phyloP scores from a whole-genome alignment of 2,329 filamentous ascomycete species.

The Scedosporium minutisporum region DNA sequence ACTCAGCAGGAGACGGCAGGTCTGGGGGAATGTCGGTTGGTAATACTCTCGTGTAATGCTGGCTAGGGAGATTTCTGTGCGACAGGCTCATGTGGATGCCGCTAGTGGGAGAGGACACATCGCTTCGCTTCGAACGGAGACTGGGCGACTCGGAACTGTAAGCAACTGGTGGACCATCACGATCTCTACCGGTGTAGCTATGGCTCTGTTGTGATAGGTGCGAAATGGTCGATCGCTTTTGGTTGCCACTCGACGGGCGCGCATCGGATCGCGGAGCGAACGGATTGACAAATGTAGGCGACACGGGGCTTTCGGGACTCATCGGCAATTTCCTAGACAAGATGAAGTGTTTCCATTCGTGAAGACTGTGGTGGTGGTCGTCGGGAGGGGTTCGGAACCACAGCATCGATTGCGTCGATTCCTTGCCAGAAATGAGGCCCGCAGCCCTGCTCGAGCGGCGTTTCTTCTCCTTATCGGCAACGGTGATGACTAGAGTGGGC shows the following conservation, averaged over 20 bases:
- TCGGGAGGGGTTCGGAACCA: slow-evolving; percentile 48
- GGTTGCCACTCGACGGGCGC: slow-evolving; percentile 35
- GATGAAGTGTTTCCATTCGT: slow-evolving; percentile 51
- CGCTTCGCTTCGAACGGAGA: slow-evolving; percentile 51
- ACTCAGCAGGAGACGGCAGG: slow-evolving; percentile 45
- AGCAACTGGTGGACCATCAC: slow-evolving; percentile 38
- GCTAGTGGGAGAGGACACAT: slow-evolving; percentile 49
- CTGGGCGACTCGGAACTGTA: slow-evolving; percentile 51
- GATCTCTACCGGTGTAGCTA: slow-evolving; percentile 32
- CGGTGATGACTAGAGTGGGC: slow-evolving; percentile 48
- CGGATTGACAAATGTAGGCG: slow-evolving; percentile 44
- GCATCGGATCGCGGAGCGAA: slow-evolving; percentile 25
- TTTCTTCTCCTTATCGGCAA: slow-evolving; percentile 53
- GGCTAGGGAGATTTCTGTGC: slow-evolving; percentile 22
- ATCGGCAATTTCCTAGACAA: slow-evolving; percentile 33
- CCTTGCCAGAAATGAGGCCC: slow-evolving; percentile 40
- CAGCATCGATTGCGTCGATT: slow-evolving; percentile 35
- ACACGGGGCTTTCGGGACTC: slow-evolving; percentile 42
- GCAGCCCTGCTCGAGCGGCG: slow-evolving; percentile 55
- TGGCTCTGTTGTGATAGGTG: slow-evolving; percentile 15
- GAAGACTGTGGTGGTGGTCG: slow-evolving; percentile 39
- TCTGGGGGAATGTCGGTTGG: slow-evolving; percentile 46
- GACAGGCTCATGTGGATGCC: slow-evolving; percentile 31
- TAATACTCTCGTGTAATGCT: slow-evolving; percentile 41
- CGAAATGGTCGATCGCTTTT: slow-evolving; percentile 35